These are phyloP conservation scores for Neospermospora avenae DNA, from an alignment of 2,329 filamentous ascomycete genomes.

Conservation along the genomic window DNA sequence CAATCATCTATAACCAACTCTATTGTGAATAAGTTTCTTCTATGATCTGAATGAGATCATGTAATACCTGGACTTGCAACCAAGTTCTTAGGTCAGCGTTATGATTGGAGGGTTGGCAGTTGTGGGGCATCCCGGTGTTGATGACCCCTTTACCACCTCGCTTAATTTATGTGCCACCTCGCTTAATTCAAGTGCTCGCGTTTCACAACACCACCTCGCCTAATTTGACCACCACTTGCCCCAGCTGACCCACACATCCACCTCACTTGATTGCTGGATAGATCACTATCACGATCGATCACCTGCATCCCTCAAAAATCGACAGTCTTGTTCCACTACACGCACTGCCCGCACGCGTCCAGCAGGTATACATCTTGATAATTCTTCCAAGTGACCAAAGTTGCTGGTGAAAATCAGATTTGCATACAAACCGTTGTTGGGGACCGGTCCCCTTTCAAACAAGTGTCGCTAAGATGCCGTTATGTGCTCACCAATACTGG, in stretches of 20 bases:
- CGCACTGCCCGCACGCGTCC: background rate
- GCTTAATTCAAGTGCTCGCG: background rate
- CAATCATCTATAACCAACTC: background rate
- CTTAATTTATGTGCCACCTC: background rate
- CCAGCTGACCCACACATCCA: background rate
- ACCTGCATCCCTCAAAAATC: background rate
- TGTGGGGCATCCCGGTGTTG: slow-evolving; percentile 1
- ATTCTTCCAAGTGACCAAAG: background rate
- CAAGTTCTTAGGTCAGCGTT: slow-evolving; percentile 1
- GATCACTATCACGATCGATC: background rate
- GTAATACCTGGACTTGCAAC: background rate
- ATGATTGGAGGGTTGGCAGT: background rate
- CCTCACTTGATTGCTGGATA: background rate
- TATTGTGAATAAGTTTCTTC: background rate
- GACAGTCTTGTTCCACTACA: background rate
- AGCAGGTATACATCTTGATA: background rate
- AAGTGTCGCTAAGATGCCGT: background rate
- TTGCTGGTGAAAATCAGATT: background rate
- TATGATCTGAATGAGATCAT: background rate
- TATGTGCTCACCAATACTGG: slow-evolving; percentile 14
- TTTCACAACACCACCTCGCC: background rate
- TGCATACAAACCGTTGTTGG: background rate
- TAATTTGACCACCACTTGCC: background rate
- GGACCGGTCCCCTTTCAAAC: background rate
- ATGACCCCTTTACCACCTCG: background rate